phyloP scores from a whole-genome alignment of 176 grass and related monocot genomes.

The Leersia perrieri region DNA sequence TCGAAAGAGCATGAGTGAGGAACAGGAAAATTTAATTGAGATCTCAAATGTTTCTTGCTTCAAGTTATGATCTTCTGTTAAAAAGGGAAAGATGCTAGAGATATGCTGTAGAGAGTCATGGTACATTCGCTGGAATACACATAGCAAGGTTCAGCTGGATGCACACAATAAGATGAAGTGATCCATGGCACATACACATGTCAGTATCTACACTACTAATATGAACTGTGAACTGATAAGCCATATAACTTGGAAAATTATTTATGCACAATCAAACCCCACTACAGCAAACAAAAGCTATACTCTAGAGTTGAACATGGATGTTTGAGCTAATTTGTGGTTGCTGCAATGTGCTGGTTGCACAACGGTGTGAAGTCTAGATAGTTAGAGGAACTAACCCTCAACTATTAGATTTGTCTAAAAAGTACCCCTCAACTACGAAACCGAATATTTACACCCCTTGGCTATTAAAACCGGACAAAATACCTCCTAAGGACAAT shows the following conservation, averaged over 20 bases:
- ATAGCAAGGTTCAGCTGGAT: not conserved
- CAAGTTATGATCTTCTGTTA: not conserved
- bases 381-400: not conserved
- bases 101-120: not conserved
- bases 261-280: not conserved
- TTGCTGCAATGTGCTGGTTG: not conserved
- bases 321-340: not conserved
- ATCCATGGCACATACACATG: not conserved
- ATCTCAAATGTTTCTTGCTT: not conserved
- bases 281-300: not conserved
- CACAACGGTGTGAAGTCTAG: not conserved
- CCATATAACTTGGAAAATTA: not conserved
- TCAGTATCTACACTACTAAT: not conserved
- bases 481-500: too few species aligned
- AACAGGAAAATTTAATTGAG: not conserved
- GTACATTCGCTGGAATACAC: not conserved
- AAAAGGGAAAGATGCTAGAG: not conserved
- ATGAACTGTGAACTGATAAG: not conserved
- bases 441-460: too few species aligned
- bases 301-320: not conserved
- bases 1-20: slow-evolving; percentile 11
- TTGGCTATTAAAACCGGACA: too few species aligned
- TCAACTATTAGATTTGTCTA: too few species aligned
- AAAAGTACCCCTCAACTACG: too few species aligned
- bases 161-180: not conserved